A percentile compares a stretch with the other conserved stretches of the same genome.
phyloP scores from a whole-genome alignment of 1,139 yeast genomes.

The Saccharomyces hybrid region DNA sequence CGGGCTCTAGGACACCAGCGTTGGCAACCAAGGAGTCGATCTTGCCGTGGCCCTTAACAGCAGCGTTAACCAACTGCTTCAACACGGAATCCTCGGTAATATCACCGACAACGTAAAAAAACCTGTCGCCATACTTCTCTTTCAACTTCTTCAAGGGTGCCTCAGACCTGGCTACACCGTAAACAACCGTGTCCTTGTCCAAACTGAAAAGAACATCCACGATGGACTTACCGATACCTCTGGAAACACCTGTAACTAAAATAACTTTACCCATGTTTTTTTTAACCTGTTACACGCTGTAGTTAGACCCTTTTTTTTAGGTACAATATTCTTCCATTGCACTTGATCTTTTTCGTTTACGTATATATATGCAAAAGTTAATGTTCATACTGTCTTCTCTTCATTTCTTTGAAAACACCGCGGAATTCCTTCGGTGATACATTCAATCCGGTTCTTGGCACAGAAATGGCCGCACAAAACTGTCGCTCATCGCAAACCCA shows the following conservation, averaged over 20 bases:
- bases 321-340: background rate
- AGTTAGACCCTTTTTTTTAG: background rate
- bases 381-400: background rate
- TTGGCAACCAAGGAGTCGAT: slow-evolving; percentile 65
- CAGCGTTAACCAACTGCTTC: slow-evolving; percentile 39
- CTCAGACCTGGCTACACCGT: slow-evolving; percentile 68
- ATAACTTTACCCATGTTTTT: slow-evolving; percentile 31
- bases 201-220: slow-evolving; percentile 46
- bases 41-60: slow-evolving; percentile 46
- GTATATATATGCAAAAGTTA: background rate
- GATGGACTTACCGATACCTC: slow-evolving; percentile 73
- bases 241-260: slow-evolving; percentile 66
- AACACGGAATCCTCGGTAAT: slow-evolving; percentile 43
- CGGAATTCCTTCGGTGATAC: background rate
- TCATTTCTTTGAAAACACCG: slow-evolving; percentile 35
- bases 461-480: background rate
- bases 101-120: slow-evolving; percentile 61
- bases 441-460: background rate
- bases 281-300: background rate
- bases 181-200: slow-evolving; percentile 47
- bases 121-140: slow-evolving; percentile 43
- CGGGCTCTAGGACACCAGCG: slow-evolving; percentile 87
- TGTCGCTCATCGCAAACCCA: background rate
- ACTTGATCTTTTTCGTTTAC: too few relatives aligned
- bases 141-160: slow-evolving; percentile 41